These are phyloP conservation scores for Knoxdaviesia capensis DNA, from an alignment of 2,329 filamentous ascomycete genomes.

Conservation along the genomic window DNA sequence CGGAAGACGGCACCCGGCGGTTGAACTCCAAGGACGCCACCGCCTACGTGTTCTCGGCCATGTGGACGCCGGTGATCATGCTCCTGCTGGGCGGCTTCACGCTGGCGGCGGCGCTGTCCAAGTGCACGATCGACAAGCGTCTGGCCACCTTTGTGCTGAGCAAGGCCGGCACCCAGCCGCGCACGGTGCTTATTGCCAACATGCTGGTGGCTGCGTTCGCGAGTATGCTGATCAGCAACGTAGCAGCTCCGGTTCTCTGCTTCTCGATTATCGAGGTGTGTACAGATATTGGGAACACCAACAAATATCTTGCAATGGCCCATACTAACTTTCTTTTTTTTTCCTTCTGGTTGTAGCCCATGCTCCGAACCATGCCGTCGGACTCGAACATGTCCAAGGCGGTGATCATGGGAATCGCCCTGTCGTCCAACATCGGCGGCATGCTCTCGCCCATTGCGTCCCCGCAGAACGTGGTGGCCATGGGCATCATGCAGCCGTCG, in stretches of 20 bases:
- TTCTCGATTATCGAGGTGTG: constrained; percentile 85
- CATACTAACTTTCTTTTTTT: not conserved
- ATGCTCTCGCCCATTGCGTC: constrained; percentile 94
- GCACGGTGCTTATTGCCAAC: constrained; percentile 81
- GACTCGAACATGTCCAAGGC: constrained; percentile 91
- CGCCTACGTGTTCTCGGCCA: constrained; percentile 70
- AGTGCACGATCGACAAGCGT: constrained; percentile 94
- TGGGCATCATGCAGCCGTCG: constrained; percentile 84
- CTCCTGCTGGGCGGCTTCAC: constrained; percentile 89
- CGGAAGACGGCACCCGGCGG: constrained; percentile 45
- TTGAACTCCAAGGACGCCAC: constrained; percentile 68
- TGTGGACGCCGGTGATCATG: constrained; percentile 99
- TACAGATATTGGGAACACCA: constrained; percentile 6
- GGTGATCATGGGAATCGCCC: constrained; percentile 81
- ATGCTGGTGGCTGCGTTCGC: constrained; percentile 98
- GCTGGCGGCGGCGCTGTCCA: constrained; percentile 82
- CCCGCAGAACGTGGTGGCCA: constrained; percentile 89
- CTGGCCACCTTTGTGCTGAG: constrained; percentile 91
- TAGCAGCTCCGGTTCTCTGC: constrained; percentile 88
- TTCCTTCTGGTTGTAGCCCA: constrained; percentile 29
- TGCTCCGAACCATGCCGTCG: constrained; percentile 77
- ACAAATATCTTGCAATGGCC: not conserved
- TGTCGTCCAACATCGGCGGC: constrained; percentile 88
- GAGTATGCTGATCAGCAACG: constrained; percentile 98
- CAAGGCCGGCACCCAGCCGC: constrained; percentile 81